Evolutionary conservation across 768 basidiomycete species (phyloP).

Genomic region (Boletus speciosus): DNA sequence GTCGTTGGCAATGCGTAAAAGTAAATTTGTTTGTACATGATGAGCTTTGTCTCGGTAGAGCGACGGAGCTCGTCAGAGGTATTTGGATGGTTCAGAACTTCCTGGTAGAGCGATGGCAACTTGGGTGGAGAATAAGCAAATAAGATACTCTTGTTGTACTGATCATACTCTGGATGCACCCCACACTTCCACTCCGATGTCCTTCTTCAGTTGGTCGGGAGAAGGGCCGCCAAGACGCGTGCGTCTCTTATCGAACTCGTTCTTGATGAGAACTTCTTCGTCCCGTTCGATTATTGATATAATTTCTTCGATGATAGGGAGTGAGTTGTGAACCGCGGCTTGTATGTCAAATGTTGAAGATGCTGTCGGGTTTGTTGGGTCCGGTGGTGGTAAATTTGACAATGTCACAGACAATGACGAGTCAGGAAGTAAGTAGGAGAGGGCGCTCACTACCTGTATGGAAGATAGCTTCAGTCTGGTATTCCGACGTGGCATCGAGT

Average conservation of each 20-base stretch:
- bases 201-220: slow-evolving; percentile 54
- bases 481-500: not conserved
- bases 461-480: not conserved
- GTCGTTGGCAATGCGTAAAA: slow-evolving; percentile 56
- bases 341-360: slow-evolving; percentile 59
- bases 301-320: slow-evolving; percentile 72
- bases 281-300: slow-evolving; percentile 57
- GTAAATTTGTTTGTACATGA: slow-evolving; percentile 59
- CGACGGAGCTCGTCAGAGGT: slow-evolving; percentile 81
- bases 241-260: slow-evolving; percentile 74
- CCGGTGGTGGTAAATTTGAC: slow-evolving; percentile 64
- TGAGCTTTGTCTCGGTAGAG: slow-evolving; percentile 68
- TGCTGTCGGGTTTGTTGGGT: slow-evolving; percentile 68
- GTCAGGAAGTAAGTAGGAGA: slow-evolving; percentile 71
- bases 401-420: slow-evolving; percentile 64
- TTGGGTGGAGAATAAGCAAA: slow-evolving; percentile 28
- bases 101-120: slow-evolving; percentile 71
- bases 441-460: slow-evolving; percentile 58
- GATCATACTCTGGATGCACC: slow-evolving; percentile 52
- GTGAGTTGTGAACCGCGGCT: slow-evolving; percentile 60
- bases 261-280: slow-evolving; percentile 54
- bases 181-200: slow-evolving; percentile 67
- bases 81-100: slow-evolving; percentile 77
- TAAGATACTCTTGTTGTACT: not conserved
- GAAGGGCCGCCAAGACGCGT: slow-evolving; percentile 68